Evolutionary conservation across 305 asterid species (phyloP).

Genomic region (Salvia sclarea): DNA sequence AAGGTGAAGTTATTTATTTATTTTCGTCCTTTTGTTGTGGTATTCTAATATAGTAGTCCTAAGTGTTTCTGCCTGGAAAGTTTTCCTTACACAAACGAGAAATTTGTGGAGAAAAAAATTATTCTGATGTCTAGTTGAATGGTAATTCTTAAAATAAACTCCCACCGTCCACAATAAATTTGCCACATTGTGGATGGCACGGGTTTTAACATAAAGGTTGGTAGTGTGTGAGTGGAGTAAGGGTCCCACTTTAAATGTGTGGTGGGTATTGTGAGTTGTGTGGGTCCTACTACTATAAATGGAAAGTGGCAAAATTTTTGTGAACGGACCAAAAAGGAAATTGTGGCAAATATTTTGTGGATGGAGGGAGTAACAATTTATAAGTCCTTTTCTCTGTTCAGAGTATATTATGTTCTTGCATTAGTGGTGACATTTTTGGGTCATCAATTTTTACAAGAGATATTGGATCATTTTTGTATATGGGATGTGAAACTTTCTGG

Average conservation of each 20-base stretch:
- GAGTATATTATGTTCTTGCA: slow-evolving; percentile 13
- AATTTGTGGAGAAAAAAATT: not conserved
- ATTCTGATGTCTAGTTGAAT: not conserved
- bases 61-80: slow-evolving; percentile 2
- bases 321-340: no score
- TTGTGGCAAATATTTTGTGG: no score
- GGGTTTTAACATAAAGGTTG: no score
- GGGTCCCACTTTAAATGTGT: no score
- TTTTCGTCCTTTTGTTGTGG: slow-evolving; percentile 1
- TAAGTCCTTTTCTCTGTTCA: slow-evolving; percentile 18
- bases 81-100: slow-evolving; percentile 5
- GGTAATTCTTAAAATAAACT: not conserved
- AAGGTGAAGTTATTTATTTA: slow-evolving; percentile 51
- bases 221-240: no score
- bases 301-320: no score
- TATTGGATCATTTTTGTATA: slow-evolving; percentile 13
- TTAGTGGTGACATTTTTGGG: slow-evolving; percentile 20
- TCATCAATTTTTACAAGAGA: slow-evolving; percentile 3
- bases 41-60: not conserved
- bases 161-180: no score
- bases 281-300: no score
- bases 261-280: no score
- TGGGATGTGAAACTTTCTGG: slow-evolving; percentile 27
- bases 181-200: no score
- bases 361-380: not conserved